Conservation (phyloP, 2,329 filamentous ascomycete genomes). For the Aspergillus jensenii region DNA sequence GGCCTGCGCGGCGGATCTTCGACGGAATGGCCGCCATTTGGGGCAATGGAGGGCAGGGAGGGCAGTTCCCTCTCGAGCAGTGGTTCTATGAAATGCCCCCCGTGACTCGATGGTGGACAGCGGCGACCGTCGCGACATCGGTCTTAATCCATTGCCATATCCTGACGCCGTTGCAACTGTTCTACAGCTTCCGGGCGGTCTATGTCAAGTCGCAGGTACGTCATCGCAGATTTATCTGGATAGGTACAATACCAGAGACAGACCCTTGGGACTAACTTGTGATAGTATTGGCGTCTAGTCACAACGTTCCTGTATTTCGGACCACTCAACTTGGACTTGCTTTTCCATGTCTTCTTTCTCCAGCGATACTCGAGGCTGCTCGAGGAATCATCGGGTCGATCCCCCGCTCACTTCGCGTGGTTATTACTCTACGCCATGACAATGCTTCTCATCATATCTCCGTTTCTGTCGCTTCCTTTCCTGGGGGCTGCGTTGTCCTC, state of each 20-base stretch:
- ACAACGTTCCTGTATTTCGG: conserved; percentile 98
- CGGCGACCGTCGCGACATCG: conserved; percentile 82
- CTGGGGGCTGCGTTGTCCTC: conserved; percentile 91
- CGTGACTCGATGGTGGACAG: conserved; percentile 96
- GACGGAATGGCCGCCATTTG: conserved; percentile 44
- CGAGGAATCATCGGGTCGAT: conserved; percentile 89
- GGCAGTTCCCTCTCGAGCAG: conserved; percentile 79
- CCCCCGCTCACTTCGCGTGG: conserved; percentile 93
- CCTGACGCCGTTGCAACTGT: conserved; percentile 89
- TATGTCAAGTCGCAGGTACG: conserved; percentile 87
- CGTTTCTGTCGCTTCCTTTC: conserved; percentile 87
- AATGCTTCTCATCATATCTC: conserved; percentile 77
- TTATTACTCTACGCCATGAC: conserved; percentile 81
- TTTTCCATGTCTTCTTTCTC: conserved; percentile 98
- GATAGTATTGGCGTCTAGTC: conserved; percentile 90
- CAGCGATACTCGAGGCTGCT: conserved; percentile 93
- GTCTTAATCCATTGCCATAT: conserved; percentile 91
- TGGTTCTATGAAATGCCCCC: conserved; percentile 99
- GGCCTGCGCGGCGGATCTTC: conserved; percentile 7
- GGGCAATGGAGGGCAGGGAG: conserved; percentile 48
- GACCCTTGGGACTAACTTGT: background rate
- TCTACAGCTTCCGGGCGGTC: conserved; percentile 92
- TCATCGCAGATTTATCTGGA: conserved; percentile 2
- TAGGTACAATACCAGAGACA: background rate
- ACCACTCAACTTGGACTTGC: conserved; percentile 85